Evolutionary conservation across 148 eudicot species (phyloP).

Genomic region (Rhododendron molle): DNA sequence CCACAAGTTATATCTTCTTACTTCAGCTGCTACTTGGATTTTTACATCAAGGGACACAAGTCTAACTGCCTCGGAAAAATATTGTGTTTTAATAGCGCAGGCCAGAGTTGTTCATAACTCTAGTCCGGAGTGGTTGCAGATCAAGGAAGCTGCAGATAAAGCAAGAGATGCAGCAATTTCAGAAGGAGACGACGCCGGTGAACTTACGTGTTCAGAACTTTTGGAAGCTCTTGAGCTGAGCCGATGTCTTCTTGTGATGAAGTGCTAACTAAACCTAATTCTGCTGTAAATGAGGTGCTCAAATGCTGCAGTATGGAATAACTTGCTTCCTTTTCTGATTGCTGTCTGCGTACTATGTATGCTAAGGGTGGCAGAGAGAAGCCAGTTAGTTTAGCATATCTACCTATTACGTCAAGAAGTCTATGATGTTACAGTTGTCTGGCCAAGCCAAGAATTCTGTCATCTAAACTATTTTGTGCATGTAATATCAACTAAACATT

Average conservation of each 20-base stretch:
- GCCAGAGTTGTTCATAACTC: constrained; percentile 88
- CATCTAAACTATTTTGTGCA: background rate
- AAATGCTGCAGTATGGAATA: constrained; percentile 4
- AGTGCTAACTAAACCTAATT: constrained; percentile 35
- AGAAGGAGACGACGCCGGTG: constrained; percentile 84
- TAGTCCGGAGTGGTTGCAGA: constrained; percentile 82
- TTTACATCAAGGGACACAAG: constrained; percentile 1
- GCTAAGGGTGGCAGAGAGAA: background rate
- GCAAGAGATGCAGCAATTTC: constrained; percentile 64
- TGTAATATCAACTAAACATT: background rate
- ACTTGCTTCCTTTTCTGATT: constrained; percentile 9
- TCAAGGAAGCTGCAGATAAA: constrained; percentile 91
- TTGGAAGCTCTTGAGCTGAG: constrained; percentile 99
- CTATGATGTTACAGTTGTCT: background rate
- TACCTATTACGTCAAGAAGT: background rate
- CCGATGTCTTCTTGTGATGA: constrained; percentile 86
- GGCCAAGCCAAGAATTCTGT: background rate
- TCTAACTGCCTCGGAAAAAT: background rate
- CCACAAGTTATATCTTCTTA: constrained; percentile 66
- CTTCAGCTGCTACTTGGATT: constrained; percentile 10
- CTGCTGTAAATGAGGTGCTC: constrained; percentile 13
- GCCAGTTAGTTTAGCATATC: background rate
- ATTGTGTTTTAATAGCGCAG: constrained; percentile 27
- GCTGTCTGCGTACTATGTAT: constrained; percentile 4
- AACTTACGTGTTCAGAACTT: constrained; percentile 92